These are phyloP conservation scores for Wickerhamomyces rabaulensis DNA, from an alignment of 805 yeast genomes.

Conservation along the genomic window DNA sequence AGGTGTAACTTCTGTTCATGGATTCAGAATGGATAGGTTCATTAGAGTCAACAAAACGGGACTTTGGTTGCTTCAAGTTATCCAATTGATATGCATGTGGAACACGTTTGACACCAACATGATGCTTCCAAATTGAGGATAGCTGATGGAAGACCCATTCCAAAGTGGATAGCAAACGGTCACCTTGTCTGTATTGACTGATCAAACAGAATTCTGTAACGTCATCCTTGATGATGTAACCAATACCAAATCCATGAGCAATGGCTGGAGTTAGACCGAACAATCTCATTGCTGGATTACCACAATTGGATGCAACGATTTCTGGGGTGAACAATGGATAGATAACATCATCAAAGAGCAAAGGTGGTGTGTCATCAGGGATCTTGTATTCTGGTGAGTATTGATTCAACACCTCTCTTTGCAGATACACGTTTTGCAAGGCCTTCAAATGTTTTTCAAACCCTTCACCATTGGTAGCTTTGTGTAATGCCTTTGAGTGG, in stretches of 20 bases:
- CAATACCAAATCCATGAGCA: slow-evolving; percentile 88
- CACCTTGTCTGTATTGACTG: slow-evolving; percentile 83
- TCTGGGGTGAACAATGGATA: slow-evolving; percentile 36
- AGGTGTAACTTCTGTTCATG: slow-evolving; percentile 20
- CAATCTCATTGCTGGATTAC: slow-evolving; percentile 79
- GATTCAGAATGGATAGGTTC: slow-evolving; percentile 1
- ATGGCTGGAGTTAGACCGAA: slow-evolving; percentile 90
- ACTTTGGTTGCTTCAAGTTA: slow-evolving; percentile 19
- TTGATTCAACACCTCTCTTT: slow-evolving; percentile 39
- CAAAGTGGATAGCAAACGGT: slow-evolving; percentile 69
- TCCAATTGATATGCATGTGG: slow-evolving; percentile 31
- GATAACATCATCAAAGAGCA: slow-evolving; percentile 38
- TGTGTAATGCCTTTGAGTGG: slow-evolving; percentile 44
- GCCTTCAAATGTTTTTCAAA: slow-evolving; percentile 72
- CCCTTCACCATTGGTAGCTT: slow-evolving; percentile 58
- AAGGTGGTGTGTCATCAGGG: slow-evolving; percentile 32
- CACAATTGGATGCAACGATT: slow-evolving; percentile 69
- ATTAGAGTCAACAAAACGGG: not conserved
- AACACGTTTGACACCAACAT: slow-evolving; percentile 16
- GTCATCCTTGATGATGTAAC: slow-evolving; percentile 81
- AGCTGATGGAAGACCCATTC: slow-evolving; percentile 63
- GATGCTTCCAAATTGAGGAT: slow-evolving; percentile 35
- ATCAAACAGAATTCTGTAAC: slow-evolving; percentile 77
- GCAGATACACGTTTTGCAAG: slow-evolving; percentile 49
- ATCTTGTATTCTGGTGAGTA: slow-evolving; percentile 38